Conservation (phyloP, 2,329 filamentous ascomycete species). For the Xylaria sp. region DNA sequence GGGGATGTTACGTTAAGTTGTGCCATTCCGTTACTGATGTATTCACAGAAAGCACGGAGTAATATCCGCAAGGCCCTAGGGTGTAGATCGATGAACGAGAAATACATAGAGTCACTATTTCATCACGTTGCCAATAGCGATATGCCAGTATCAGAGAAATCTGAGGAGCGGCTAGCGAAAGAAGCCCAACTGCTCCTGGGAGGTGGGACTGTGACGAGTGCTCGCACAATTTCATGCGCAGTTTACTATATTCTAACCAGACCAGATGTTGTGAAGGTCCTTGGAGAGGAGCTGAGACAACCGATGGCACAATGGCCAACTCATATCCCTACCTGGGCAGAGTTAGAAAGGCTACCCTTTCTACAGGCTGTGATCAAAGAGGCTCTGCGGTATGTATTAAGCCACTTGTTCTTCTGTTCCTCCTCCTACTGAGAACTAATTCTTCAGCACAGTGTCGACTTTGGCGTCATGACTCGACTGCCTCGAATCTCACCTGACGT, state of each 20-base stretch:
- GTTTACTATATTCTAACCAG: slow-evolving; percentile 43
- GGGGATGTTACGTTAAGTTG: background rate
- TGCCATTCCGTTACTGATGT: slow-evolving; percentile 1
- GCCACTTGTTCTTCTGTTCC: background rate
- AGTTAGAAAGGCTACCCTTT: slow-evolving; percentile 52
- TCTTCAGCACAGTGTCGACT: slow-evolving; percentile 24
- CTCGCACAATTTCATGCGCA: slow-evolving; percentile 39
- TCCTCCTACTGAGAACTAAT: slow-evolving; percentile 4
- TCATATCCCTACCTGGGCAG: slow-evolving; percentile 40
- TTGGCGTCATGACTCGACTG: slow-evolving; percentile 39
- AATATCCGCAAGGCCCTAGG: slow-evolving; percentile 38
- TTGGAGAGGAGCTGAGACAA: slow-evolving; percentile 44
- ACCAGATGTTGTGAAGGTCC: slow-evolving; percentile 24
- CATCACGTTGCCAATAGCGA: slow-evolving; percentile 46
- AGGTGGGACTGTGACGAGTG: slow-evolving; percentile 50
- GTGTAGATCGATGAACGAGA: slow-evolving; percentile 24
- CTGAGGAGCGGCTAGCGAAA: slow-evolving; percentile 41
- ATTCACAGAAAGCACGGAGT: slow-evolving; percentile 38
- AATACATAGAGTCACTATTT: slow-evolving; percentile 45
- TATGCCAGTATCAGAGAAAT: slow-evolving; percentile 46
- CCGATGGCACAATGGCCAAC: slow-evolving; percentile 43
- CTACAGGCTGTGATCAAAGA: slow-evolving; percentile 48
- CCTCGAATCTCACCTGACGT: slow-evolving; percentile 41
- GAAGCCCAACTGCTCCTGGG: slow-evolving; percentile 47
- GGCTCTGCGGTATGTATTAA: slow-evolving; percentile 36